phyloP scores from a whole-genome alignment of 106 monocot species.

The Gastrodia elata region DNA sequence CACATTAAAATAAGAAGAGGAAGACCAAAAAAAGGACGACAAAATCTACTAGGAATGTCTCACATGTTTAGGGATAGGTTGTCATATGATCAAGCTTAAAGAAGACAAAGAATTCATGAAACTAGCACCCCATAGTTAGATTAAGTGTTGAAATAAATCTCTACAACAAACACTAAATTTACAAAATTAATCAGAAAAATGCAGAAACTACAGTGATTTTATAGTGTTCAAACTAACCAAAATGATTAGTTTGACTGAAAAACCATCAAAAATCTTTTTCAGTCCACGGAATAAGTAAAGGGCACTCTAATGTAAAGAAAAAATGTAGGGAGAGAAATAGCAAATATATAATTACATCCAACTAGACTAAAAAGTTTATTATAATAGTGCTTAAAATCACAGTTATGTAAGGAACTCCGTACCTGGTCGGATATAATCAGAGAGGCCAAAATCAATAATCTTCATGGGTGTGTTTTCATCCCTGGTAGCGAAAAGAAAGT shows the following conservation, averaged over 20 bases:
- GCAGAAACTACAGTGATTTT: neutral
- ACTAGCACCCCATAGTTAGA: too few species aligned
- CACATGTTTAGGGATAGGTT: too few species aligned
- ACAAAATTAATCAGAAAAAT: neutral
- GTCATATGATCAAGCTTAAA: too few species aligned
- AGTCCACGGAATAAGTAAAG: neutral
- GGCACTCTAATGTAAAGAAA: neutral
- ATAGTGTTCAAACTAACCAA: neutral
- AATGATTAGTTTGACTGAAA: neutral
- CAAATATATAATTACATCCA: neutral
- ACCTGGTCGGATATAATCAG: slow-evolving; percentile 36
- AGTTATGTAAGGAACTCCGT: neutral
- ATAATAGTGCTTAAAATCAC: neutral
- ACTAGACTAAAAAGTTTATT: neutral
- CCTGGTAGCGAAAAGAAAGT: slow-evolving; percentile 30
- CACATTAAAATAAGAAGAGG: too few species aligned
- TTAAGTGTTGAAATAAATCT: too few species aligned
- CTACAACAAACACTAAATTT: neutral
- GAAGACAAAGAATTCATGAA: too few species aligned
- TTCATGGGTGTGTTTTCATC: slow-evolving; percentile 33
- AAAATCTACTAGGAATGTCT: too few species aligned
- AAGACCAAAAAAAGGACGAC: too few species aligned
- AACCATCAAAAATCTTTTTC: slow-evolving; percentile 1
- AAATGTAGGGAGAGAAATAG: neutral
- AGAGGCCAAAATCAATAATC: slow-evolving; percentile 37